A percentile compares a stretch with the other conserved stretches of the same genome.
phyloP scores from a whole-genome alignment of 495 filamentous ascomycete species.

The Filosporella fistucella region DNA sequence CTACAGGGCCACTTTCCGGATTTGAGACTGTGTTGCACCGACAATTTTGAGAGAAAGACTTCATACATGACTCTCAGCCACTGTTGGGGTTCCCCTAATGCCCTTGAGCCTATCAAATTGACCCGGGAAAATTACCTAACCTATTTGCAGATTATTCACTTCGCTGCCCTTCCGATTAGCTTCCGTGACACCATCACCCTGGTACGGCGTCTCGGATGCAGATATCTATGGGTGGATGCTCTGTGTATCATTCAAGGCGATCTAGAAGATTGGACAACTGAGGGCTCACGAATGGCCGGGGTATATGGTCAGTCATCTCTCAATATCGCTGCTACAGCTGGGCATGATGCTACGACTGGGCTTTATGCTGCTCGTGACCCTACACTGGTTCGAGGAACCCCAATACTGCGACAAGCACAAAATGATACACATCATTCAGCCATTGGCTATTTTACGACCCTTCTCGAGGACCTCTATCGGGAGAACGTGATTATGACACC shows the following conservation, averaged over 20 bases:
- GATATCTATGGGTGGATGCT: constrained; percentile 31
- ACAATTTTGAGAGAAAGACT: not conserved
- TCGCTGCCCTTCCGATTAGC: constrained; percentile 6
- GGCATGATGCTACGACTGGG: not conserved
- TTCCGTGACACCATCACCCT: constrained; percentile 29
- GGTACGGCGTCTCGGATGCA: constrained; percentile 19
- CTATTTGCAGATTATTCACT: not conserved
- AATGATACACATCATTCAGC: not conserved
- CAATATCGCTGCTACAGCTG: constrained; percentile 19
- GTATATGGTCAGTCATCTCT: constrained; percentile 23
- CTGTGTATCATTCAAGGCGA: constrained; percentile 29
- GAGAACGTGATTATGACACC: no score
- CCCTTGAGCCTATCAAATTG: not conserved
- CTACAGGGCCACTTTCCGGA: not conserved
- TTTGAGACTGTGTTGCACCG: not conserved
- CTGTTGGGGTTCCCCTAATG: constrained; percentile 3
- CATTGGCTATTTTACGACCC: not conserved
- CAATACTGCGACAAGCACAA: not conserved
- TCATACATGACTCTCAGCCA: constrained; percentile 4
- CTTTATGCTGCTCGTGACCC: not conserved
- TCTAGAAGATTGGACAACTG: constrained; percentile 18
- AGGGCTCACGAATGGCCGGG: constrained; percentile 22
- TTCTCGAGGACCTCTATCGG: no score
- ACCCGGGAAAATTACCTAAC: not conserved
- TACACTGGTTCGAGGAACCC: not conserved